Evolutionary conservation across 371 early-diverging fungal species (phyloP).

Genomic region (Circinella minor): DNA sequence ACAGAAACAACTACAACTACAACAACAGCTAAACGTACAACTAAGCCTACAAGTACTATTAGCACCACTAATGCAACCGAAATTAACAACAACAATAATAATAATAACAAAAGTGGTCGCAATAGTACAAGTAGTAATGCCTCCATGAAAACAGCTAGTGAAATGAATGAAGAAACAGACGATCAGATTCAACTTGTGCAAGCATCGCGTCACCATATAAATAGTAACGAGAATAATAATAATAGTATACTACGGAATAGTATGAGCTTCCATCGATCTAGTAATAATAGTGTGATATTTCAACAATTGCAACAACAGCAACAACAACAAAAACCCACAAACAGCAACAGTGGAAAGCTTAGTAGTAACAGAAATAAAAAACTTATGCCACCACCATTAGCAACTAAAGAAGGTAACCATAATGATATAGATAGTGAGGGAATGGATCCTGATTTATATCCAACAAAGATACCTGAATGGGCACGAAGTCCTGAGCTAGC

Average conservation of each 20-base stretch:
- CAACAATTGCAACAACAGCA: background rate
- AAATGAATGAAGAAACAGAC: background rate
- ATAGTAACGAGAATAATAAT: background rate
- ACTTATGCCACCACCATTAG: background rate
- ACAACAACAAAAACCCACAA: background rate
- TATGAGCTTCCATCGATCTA: background rate
- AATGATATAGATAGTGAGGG: background rate
- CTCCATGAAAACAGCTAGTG: background rate
- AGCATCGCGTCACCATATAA: background rate
- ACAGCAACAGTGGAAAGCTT: background rate
- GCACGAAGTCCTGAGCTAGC: background rate
- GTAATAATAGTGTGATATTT: background rate
- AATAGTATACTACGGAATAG: background rate
- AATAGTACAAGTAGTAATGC: background rate
- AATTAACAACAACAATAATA: background rate
- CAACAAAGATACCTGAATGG: background rate
- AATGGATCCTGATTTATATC: conserved; percentile 1
- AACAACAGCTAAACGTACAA: too few species aligned
- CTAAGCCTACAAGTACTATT: too few species aligned
- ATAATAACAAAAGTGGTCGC: background rate
- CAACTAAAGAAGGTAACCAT: background rate
- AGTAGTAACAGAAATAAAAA: background rate
- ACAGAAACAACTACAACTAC: too few species aligned
- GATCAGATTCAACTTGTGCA: conserved; percentile 4
- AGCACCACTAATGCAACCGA: too few species aligned